Conservation (phyloP, 2,329 filamentous ascomycete species). For the Fusarium virguliforme region DNA sequence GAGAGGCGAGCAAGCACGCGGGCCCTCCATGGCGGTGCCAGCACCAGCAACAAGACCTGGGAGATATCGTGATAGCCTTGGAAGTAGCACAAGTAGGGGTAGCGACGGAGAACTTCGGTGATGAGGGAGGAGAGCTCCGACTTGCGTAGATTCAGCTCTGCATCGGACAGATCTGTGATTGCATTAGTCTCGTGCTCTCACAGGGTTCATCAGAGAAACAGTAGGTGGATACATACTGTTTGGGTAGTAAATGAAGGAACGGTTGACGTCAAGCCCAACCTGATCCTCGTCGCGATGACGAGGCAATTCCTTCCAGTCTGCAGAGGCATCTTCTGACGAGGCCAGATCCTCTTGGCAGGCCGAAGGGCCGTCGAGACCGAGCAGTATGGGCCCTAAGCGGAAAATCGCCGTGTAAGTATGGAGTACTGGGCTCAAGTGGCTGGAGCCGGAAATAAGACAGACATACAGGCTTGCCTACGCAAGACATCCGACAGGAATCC, state of each 20-base stretch:
- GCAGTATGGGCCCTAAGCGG: conserved; percentile 72
- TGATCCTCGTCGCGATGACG: conserved; percentile 91
- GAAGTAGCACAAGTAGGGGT: conserved; percentile 93
- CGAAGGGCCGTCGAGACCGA: conserved; percentile 60
- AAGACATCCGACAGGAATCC: conserved; percentile 78
- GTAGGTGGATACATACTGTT: conserved; percentile 67
- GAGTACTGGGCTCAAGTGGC: conserved; percentile 13
- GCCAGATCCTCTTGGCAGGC: conserved; percentile 32
- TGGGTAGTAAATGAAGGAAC: conserved; percentile 98
- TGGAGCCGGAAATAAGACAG: conserved; percentile 22
- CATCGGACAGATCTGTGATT: conserved; percentile 74
- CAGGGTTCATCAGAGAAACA: background rate
- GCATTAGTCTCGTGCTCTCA: conserved; percentile 23
- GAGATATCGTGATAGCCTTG: conserved; percentile 99
- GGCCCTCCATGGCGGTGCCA: conserved; percentile 75
- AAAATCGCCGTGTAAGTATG: conserved; percentile 31
- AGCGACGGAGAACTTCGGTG: conserved; percentile 81
- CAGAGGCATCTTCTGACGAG: conserved; percentile 34
- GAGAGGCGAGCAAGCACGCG: conserved; percentile 85
- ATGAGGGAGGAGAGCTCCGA: conserved; percentile 86
- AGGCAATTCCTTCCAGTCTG: conserved; percentile 75
- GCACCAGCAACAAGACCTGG: conserved; percentile 91
- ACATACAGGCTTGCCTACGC: conserved; percentile 84
- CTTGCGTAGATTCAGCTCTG: conserved; percentile 80
- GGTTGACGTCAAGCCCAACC: conserved; percentile 91